These are phyloP conservation scores for Eutypa lata DNA, from an alignment of 2,329 filamentous ascomycete genomes.

Conservation along the genomic window DNA sequence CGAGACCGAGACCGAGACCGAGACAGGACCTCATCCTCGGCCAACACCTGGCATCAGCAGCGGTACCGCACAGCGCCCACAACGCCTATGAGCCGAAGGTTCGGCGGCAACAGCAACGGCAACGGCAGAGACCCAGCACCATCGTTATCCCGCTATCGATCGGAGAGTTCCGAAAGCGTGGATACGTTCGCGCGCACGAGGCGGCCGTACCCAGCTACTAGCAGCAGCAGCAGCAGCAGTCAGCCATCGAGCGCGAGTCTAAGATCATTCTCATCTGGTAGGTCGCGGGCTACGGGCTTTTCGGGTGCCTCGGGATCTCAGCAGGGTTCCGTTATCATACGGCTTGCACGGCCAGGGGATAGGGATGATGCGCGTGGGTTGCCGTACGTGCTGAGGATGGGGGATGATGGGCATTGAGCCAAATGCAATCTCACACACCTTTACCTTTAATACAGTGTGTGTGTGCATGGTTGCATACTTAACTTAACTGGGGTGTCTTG, in stretches of 20 bases:
- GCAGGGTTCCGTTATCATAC: not conserved
- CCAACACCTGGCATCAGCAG: conserved; percentile 34
- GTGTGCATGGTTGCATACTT: no score
- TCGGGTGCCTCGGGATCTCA: not conserved
- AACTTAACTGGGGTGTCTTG: no score
- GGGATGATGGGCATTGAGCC: no score
- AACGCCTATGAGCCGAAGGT: conserved; percentile 44
- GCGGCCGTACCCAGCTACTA: conserved; percentile 34
- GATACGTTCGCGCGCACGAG: conserved; percentile 42
- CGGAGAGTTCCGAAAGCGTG: conserved; percentile 28
- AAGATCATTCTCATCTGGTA: conserved; percentile 27
- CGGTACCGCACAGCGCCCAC: conserved; percentile 52
- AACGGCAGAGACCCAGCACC: conserved; percentile 11
- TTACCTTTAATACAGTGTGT: no score
- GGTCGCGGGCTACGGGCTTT: conserved; percentile 36
- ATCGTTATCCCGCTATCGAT: no score
- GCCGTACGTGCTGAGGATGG: conserved; percentile 31
- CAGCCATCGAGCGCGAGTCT: conserved; percentile 35
- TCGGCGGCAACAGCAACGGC: conserved; percentile 32
- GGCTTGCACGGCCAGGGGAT: not conserved
- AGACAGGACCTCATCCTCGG: conserved; percentile 37
- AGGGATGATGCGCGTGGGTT: not conserved
- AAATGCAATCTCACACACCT: no score
- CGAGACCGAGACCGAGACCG: no score
- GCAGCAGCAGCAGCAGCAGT: conserved; percentile 33